Percentiles rank a stretch among this genome's conserved stretches.
Conservation (phyloP, 169 alveolate species). For the Eimeria acervulina region DNA sequence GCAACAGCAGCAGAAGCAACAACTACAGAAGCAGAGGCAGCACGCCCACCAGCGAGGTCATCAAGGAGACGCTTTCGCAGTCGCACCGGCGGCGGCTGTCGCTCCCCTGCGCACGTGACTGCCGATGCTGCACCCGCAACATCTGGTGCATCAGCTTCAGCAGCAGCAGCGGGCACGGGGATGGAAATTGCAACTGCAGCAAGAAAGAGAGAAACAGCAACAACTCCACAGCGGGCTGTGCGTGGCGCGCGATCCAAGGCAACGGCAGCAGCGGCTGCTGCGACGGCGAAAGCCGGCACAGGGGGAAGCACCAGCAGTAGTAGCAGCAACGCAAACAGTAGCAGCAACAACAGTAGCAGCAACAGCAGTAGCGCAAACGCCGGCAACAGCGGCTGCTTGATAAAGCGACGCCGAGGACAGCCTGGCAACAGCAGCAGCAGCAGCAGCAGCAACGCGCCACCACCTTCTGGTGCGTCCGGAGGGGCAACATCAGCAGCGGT, state of each 20-base stretch:
- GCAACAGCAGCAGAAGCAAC: slow-evolving; percentile 17
- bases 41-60: slow-evolving; percentile 2
- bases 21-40: background rate
- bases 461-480: slow-evolving; percentile 28
- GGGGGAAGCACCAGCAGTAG: background rate
- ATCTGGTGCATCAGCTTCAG: slow-evolving; percentile 25
- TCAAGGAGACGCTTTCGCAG: slow-evolving; percentile 44
- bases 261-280: background rate
- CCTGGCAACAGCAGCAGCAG: slow-evolving; percentile 42
- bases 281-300: slow-evolving; percentile 2
- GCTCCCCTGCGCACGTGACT: slow-evolving; percentile 16
- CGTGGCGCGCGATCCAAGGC: slow-evolving; percentile 65
- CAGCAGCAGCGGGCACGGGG: background rate
- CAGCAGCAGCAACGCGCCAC: slow-evolving; percentile 53
- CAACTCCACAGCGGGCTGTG: slow-evolving; percentile 45
- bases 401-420: slow-evolving; percentile 68
- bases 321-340: background rate
- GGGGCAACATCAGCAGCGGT: slow-evolving; percentile 1
- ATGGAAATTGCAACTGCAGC: slow-evolving; percentile 30
- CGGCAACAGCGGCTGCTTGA: slow-evolving; percentile 53
- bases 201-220: slow-evolving; percentile 7
- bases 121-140: slow-evolving; percentile 32
- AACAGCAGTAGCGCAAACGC: background rate
- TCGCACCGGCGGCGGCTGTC: slow-evolving; percentile 39
- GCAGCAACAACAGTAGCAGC: slow-evolving; percentile 5